Evolutionary conservation across 257 asterid genomes (phyloP).

Genomic region (Ballota nigra): DNA sequence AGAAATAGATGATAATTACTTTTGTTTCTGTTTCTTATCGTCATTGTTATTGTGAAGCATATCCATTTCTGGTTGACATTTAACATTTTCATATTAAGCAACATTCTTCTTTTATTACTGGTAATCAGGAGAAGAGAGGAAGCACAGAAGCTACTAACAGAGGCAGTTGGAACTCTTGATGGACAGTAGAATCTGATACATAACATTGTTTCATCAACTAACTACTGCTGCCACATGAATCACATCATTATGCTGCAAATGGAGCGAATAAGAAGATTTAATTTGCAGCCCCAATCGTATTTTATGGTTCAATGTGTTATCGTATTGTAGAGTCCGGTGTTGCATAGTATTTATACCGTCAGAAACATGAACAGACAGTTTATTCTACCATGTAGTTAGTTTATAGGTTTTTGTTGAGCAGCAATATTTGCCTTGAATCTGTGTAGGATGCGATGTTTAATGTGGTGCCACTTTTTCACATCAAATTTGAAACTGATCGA

Average conservation of each 20-base stretch:
- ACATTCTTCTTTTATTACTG: conserved; percentile 16
- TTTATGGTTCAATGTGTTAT: neutral
- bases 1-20: neutral
- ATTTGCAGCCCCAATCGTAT: neutral
- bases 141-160: conserved; percentile 67
- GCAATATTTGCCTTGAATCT: neutral
- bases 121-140: conserved; percentile 82
- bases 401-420: neutral
- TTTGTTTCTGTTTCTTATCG: neutral
- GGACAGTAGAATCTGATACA: too few species aligned
- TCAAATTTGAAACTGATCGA: neutral
- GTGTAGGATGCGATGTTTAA: neutral
- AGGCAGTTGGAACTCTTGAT: conserved; percentile 68
- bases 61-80: neutral
- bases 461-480: neutral
- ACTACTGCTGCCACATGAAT: too few species aligned
- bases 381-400: neutral
- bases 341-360: neutral
- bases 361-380: neutral
- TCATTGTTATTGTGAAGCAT: neutral
- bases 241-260: neutral
- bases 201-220: too few species aligned
- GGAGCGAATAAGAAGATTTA: neutral
- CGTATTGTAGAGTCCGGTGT: neutral
- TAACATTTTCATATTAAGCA: neutral